Conservation (phyloP, 441 rosid genomes). For the Croton setiger region DNA sequence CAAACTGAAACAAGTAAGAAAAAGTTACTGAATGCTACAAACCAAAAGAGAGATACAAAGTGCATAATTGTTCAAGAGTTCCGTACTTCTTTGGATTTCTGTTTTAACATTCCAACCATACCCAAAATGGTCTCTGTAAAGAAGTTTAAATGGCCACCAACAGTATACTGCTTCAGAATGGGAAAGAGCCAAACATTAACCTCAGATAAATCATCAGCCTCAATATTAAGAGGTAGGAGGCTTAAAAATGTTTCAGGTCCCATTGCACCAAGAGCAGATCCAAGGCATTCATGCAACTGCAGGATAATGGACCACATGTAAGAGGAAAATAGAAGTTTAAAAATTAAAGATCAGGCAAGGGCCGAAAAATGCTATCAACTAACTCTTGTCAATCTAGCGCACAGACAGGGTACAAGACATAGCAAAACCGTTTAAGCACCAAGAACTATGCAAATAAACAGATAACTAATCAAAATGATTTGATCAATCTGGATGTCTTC, state of each 20-base stretch:
- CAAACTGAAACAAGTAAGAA: constrained; percentile 51
- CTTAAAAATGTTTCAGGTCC: constrained; percentile 83
- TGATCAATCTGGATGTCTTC: neutral
- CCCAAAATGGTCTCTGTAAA: constrained; percentile 58
- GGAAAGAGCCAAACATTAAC: constrained; percentile 96
- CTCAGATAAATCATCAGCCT: constrained; percentile 71
- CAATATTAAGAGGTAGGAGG: constrained; percentile 67
- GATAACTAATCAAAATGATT: neutral
- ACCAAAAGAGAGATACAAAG: neutral
- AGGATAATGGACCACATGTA: constrained; percentile 20
- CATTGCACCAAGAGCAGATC: constrained; percentile 93
- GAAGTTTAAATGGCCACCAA: constrained; percentile 81
- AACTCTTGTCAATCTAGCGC: neutral
- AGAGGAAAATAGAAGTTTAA: constrained; percentile 3
- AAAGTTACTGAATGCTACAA: constrained; percentile 22
- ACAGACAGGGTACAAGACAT: neutral
- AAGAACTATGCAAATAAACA: neutral
- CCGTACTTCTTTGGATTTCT: constrained; percentile 63
- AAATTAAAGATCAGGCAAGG: constrained; percentile 7
- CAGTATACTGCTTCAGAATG: constrained; percentile 81
- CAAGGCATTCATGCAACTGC: constrained; percentile 92
- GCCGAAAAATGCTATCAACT: neutral
- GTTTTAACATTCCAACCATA: constrained; percentile 44
- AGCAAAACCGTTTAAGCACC: neutral
- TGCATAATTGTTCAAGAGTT: neutral